Base-by-base conservation (phyloP, 768 basidiomycete genomes). In the Termitomyces bulborhizus region DNA sequence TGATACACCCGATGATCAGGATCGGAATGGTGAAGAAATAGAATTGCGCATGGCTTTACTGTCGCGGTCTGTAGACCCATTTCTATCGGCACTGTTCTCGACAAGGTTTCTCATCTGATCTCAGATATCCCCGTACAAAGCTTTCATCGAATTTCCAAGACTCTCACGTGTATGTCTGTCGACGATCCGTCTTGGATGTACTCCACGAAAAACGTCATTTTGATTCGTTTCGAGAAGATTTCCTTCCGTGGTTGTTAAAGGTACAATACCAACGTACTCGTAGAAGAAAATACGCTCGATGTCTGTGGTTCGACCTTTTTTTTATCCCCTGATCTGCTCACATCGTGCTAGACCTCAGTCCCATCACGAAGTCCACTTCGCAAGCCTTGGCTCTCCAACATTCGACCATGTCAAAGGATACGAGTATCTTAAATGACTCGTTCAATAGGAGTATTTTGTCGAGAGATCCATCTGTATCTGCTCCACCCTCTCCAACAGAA, bases 171-270 rank as follows among this genome's bases (percentile, higher is more conserved):
- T 97, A 96, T 63, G 84, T 96, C 34, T 93, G 93, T 72, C 81
- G 83, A 59, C 80, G 82, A 56, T 78, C 82, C 16, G 75, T 96
- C 7, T 73, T 97, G 26, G 85, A 91, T 55, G 76, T 83, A 12
- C 73, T 94, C 27, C 77, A 81, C 11, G 78, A 82, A 57, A 90
- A 90, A 62, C 72, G 71, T 4, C 79, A 84, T 61, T 77, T 94
- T 41, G 86, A 91, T 49, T 96, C 93, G 15, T 76, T 98, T 50
- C 79, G 88, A 49, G 89, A 95, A 67, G 93, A 97, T 57, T 90
- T 97, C 63, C 67, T 98, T 11, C 95, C 95, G 0, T 97, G 93
- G 91, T 66, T 97, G 53, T 89, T 92, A 71, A 93, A 91, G 66
- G 73, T 90, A 6, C 89, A 90, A 58, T 93, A 93, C 66, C 85